phyloP scores from a whole-genome alignment of 2,329 filamentous ascomycete genomes.

The Penicillium sp. region DNA sequence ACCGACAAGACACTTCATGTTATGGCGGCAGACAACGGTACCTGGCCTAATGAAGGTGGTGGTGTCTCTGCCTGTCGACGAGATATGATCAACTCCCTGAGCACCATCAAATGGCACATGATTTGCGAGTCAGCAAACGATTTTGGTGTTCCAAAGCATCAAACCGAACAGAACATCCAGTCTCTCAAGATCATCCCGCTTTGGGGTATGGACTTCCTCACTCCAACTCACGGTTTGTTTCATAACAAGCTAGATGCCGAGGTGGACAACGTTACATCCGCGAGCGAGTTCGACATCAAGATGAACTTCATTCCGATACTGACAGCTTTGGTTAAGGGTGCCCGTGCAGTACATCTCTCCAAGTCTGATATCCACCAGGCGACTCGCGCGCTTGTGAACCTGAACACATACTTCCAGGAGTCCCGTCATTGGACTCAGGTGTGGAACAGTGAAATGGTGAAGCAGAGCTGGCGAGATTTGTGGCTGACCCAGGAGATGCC shows the following conservation, averaged over 20 bases:
- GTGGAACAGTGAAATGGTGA: conserved; percentile 46
- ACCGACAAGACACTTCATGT: conserved; percentile 50
- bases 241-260: conserved; percentile 53
- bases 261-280: conserved; percentile 48
- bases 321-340: conserved; percentile 49
- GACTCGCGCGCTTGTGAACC: conserved; percentile 48
- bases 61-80: conserved; percentile 56
- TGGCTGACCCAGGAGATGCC: conserved; percentile 48
- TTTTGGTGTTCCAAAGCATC: conserved; percentile 54
- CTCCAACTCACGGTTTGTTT: conserved; percentile 53
- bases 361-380: conserved; percentile 44
- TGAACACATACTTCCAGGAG: conserved; percentile 51
- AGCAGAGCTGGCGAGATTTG: conserved; percentile 45
- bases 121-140: conserved; percentile 56
- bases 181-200: conserved; percentile 54
- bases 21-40: conserved; percentile 52
- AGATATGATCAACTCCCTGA: conserved; percentile 54
- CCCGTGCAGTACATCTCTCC: conserved; percentile 45
- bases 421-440: conserved; percentile 49
- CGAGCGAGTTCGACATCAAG: conserved; percentile 48
- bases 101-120: conserved; percentile 55
- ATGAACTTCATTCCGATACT: conserved; percentile 55
- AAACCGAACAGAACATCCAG: conserved; percentile 55
- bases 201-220: conserved; percentile 54
- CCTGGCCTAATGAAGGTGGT: conserved; percentile 53